A percentile compares a stretch with the other conserved stretches of the same genome.
Evolutionary conservation across 1,284 basidiomycete genomes (phyloP).

Genomic region (Boletellus sp.): DNA sequence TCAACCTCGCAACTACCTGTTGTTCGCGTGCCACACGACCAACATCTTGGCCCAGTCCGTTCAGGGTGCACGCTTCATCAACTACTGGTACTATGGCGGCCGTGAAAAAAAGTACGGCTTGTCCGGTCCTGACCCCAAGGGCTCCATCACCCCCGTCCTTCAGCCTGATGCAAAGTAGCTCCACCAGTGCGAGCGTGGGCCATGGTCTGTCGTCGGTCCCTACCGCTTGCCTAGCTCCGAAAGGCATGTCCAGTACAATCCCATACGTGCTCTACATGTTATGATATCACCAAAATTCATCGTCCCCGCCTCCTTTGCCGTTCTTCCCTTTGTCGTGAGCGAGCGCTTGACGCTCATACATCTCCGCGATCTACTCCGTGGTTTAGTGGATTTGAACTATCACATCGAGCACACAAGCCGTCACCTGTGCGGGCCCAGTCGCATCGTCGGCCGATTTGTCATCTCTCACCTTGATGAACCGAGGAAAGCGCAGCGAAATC

Average conservation of each 20-base stretch:
- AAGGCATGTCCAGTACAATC: slow-evolving; percentile 12
- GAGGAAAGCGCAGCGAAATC: slow-evolving; percentile 93
- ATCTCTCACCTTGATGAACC: slow-evolving; percentile 89
- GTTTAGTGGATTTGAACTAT: slow-evolving; percentile 22
- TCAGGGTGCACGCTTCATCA: slow-evolving; percentile 81
- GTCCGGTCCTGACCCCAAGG: slow-evolving; percentile 34
- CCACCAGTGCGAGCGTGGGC: not conserved
- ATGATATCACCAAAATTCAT: slow-evolving; percentile 80
- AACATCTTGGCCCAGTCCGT: slow-evolving; percentile 84
- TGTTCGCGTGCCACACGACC: slow-evolving; percentile 90
- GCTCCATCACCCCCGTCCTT: slow-evolving; percentile 50
- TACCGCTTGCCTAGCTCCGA: not conserved
- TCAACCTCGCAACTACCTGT: slow-evolving; percentile 89
- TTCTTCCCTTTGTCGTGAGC: slow-evolving; percentile 70
- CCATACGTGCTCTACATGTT: slow-evolving; percentile 12
- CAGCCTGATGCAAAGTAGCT: slow-evolving; percentile 33
- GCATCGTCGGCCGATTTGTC: slow-evolving; percentile 92
- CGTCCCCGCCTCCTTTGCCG: slow-evolving; percentile 70
- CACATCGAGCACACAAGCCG: slow-evolving; percentile 11
- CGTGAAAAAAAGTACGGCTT: slow-evolving; percentile 59
- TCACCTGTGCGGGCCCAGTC: slow-evolving; percentile 87
- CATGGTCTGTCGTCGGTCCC: not conserved
- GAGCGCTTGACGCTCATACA: slow-evolving; percentile 88
- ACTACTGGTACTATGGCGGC: slow-evolving; percentile 86
- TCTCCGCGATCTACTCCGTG: slow-evolving; percentile 77